Evolutionary conservation across 306 rosid genomes (phyloP), one percentile per base, ranked within the genome.

Genomic region (Gillenia trifoliata): DNA sequence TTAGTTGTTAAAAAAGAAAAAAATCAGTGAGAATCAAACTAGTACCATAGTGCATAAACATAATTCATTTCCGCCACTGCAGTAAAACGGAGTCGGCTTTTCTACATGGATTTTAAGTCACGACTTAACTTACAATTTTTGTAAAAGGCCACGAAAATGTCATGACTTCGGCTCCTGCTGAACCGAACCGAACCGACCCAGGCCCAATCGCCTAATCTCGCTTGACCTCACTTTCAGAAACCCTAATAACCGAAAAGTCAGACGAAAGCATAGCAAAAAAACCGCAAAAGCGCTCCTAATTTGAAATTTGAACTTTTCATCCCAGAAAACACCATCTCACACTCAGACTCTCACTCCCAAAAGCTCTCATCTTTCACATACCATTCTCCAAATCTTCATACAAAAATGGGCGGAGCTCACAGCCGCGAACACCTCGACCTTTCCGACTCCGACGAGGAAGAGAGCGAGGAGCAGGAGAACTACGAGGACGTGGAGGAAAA

Each of bases 361-460:
- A 45, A 15, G 52, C 52, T 47, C 52, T 47, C 52, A 47, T 47
- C 52, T 47, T 47, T 47, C 52, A 16, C 20, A 1, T 17, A 47
- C 20, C 52, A 16, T 15, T 47, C 15, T 20, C 20, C 20, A 47
- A 47, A 47, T 47, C 20, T 47, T 47, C 52, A 17, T 34, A 50
- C 25, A 54, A 74, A 31, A 66, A 92, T 92, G 99, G 99, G 99
- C 20, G 92, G 78, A 3, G 47, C 77, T 75, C 89, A 87, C 65
- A 94, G 99, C 66, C 98, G 86, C 34, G 90, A 87, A 34, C 91
- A 82, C 41, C 79, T 88, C 3, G 91, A 87, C 2, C 74, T 86
- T 11, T 79, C 91, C 5, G 97, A 93, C 47, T 82, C 93, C 1
- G 88, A 50, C 28, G 84, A 84, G 26, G 75, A 75, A 9, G 73